Base-by-base conservation (phyloP, 805 yeast species). In the Ogataea thermomethanolica region DNA sequence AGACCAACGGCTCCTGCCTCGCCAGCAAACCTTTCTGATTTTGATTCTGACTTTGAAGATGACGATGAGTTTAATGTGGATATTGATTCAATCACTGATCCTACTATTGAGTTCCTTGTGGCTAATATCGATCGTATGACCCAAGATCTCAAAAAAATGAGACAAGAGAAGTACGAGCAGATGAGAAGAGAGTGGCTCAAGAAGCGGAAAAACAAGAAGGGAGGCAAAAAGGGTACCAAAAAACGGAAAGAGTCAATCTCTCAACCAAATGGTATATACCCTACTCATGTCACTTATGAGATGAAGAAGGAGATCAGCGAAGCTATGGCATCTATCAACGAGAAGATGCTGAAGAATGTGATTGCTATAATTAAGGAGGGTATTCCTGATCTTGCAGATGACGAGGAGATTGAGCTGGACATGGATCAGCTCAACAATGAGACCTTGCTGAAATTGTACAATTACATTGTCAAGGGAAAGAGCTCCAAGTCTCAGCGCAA, bases 301-400 rank as follows among this genome's bases (percentile, higher is more conserved):
- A 91, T 91, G 98, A 93, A 93, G 74, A 86, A 87, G 59, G 93
- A 88, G 61, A 81, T 93, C 43, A 79, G 89, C 41, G 97, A 89
- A 57, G 81, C 81, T 51, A 90, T 93, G 59, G 80, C 82, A 37
- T 80, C 79, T 44, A 59, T 74, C 36, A 76, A 88, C 31, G 95
- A 89, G 50, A 79, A 82, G 62, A 87, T 86, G 66, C 69, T 91
- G 53, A 85, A 82, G 52, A 83, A 84, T 44, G 95, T 89, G 25
- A 74, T 91, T 46, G 78, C 84, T 37, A 88, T 93, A 47, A 88
- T 93, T 50, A 84, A 84, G 56, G 93, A 85, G 61, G 73, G 81
- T 37, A 70, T 81, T 74, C 80, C 81, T 4, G 84, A 77, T 45
- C 70, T 75, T 52, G 75, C 72, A 44, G 79, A 75, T 53, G 91